These are phyloP conservation scores for Trametes cinnabarina DNA, from an alignment of 768 basidiomycete genomes.

Conservation along the genomic window DNA sequence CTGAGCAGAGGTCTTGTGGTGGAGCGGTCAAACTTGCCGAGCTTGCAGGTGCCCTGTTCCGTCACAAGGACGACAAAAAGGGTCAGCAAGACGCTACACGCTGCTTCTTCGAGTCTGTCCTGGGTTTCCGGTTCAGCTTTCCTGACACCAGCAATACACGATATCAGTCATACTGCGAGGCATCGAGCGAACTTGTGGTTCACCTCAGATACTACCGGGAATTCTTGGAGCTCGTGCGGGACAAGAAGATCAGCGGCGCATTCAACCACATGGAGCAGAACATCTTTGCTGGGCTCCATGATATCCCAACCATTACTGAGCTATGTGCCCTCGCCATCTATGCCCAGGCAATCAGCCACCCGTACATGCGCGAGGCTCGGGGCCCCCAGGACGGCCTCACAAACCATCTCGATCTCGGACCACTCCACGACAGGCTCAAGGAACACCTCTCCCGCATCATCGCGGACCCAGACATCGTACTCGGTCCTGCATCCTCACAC, in stretches of 20 bases:
- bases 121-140: conserved; percentile 28
- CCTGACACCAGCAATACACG: conserved; percentile 39
- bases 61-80: conserved; percentile 37
- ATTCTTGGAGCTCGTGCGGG: conserved; percentile 30
- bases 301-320: conserved; percentile 20
- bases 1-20: conserved; percentile 20
- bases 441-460: conserved; percentile 20
- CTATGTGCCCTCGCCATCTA: conserved; percentile 20
- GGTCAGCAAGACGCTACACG: conserved; percentile 33
- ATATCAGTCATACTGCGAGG: conserved; percentile 34
- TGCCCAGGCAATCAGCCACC: conserved; percentile 15
- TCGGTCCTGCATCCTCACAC: conserved; percentile 12
- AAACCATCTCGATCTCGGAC: conserved; percentile 20
- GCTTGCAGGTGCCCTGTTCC: conserved; percentile 32
- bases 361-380: conserved; percentile 19
- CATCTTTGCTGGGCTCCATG: conserved; percentile 12
- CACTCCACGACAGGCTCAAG: conserved; percentile 17
- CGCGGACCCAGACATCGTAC: conserved; percentile 22
- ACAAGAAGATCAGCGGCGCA: conserved; percentile 29
- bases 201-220: conserved; percentile 24
- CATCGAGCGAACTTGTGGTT: conserved; percentile 26
- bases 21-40: conserved; percentile 29
- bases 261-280: conserved; percentile 38
- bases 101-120: conserved; percentile 21
- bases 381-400: background rate